Evolutionary conservation across 129 eudicot genomes (phyloP), one percentile per base, ranked within the genome.

Genomic region (Ambrosia trifida): DNA sequence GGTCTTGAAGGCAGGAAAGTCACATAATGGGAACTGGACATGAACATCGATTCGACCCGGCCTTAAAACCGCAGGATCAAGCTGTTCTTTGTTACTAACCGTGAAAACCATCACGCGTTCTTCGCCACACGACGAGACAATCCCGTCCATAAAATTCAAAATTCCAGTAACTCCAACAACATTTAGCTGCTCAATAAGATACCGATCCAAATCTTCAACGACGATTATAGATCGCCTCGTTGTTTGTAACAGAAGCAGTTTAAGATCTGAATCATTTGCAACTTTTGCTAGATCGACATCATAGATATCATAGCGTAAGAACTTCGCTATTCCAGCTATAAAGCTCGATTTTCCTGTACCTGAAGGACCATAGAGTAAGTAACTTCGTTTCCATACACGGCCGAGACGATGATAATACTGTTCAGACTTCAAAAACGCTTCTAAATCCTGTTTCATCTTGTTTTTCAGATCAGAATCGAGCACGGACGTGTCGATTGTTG

Each of bases 311-410:
- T 93, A 93, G 38, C 79, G 57, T 3, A 93, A 66, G n/a, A 83
- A 75, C 69, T 89, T 93, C 2, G 96, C 90, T 86, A 93, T 87
- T 7, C 92, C 96, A 30, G 96, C 96, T 8, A 87, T 70, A 73
- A 93, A 93, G 62, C 89, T 93, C 14, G 98, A 89, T 71, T 93
- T 93, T 38, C 98, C 98, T 10, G 98, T 93, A 1, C 96, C 98
- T 16, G 96, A 79, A 0, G 91, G 83, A 11, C 98, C 98, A 72
- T 78, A 80, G 0, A 93, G 72, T 9, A 93, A 65, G 43, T 93
- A 93, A 56, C 96, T 93, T 36, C 96, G 80, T 61, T 84, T 84
- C 98, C 98, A 93, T 47, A 89, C 92, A 11, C 95, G 85, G 2
- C 98, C 98, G 44, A 89, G 69, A 2, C 96, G 86, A 69, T 82